Conservation (phyloP, 164 flowering plant genomes). For the Tetrastigma voinierianum region DNA sequence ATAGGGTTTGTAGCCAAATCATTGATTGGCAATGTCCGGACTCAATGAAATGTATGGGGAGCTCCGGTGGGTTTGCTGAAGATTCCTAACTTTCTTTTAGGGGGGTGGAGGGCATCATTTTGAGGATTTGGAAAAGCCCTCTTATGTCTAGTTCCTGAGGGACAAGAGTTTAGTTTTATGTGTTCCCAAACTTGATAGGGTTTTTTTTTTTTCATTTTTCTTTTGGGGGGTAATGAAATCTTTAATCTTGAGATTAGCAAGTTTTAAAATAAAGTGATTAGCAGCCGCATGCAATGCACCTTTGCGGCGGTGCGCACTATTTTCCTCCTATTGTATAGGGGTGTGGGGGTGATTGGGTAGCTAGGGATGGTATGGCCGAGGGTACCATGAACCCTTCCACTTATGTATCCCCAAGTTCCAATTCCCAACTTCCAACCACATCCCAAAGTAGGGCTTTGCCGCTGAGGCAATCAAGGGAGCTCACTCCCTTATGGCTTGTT, state of each 20-base stretch:
- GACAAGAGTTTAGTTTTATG: slow-evolving; percentile 21
- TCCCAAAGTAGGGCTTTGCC: too few species aligned
- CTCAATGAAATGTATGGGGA: too few species aligned
- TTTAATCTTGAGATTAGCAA: slow-evolving; percentile 2
- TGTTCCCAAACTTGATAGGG: slow-evolving; percentile 14
- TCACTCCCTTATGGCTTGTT: too few species aligned
- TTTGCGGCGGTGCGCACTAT: slow-evolving; percentile 12
- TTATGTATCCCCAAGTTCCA: too few species aligned
- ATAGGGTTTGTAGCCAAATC: too few species aligned
- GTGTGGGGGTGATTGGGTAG: not conserved
- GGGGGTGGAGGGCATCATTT: slow-evolving; percentile 21
- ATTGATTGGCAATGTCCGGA: too few species aligned
- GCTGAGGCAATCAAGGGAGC: too few species aligned
- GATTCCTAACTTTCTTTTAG: not conserved
- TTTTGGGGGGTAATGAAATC: slow-evolving; percentile 3
- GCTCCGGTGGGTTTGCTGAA: not conserved
- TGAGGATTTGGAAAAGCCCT: slow-evolving; percentile 13
- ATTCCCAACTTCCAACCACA: too few species aligned
- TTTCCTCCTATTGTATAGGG: not conserved
- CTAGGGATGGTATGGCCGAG: not conserved
- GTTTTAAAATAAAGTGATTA: slow-evolving; percentile 1
- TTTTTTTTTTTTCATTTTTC: not conserved
- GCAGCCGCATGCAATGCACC: slow-evolving; percentile 8
- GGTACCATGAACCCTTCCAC: not conserved
- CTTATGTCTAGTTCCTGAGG: slow-evolving; percentile 31